A percentile compares a stretch with the other conserved stretches of the same genome.
phyloP scores from a whole-genome alignment of 2,329 filamentous ascomycete genomes.

The Diaporthe vaccinii region DNA sequence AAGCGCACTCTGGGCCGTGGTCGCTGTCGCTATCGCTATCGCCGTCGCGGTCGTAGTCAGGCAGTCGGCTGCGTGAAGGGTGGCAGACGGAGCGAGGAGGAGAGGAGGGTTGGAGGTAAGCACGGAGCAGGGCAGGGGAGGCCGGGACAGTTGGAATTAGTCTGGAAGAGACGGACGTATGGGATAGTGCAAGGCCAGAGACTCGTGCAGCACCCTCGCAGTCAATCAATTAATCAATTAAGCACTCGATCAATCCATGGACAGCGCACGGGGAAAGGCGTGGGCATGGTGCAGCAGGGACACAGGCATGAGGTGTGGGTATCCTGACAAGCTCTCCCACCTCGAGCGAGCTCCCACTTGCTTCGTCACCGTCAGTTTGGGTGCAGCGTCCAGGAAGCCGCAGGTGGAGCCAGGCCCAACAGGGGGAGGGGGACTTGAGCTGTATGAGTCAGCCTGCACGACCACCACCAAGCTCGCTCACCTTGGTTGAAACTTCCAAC shows the following conservation, averaged over 20 bases:
- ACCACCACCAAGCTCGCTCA: background rate
- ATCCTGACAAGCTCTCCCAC: constrained; percentile 22
- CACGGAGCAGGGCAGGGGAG: background rate
- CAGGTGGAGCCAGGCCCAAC: background rate
- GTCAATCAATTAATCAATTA: background rate
- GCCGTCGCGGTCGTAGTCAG: no score
- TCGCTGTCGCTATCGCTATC: background rate
- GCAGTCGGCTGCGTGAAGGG: background rate
- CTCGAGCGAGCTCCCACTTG: background rate
- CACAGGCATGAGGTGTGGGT: background rate
- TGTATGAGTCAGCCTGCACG: background rate
- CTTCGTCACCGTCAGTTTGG: constrained; percentile 14
- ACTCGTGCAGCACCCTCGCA: background rate
- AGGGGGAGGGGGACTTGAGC: background rate
- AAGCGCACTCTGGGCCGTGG: background rate
- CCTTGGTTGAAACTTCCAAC: background rate
- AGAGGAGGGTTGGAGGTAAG: background rate
- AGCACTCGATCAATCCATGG: background rate
- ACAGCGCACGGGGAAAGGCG: background rate
- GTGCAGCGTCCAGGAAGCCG: background rate
- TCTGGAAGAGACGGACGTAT: background rate
- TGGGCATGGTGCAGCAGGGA: background rate
- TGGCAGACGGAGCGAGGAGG: background rate
- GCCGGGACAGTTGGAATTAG: constrained; percentile 8
- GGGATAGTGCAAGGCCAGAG: background rate